These are phyloP conservation scores for Chrysanthemum seticuspe DNA, from an alignment of 129 eudicot genomes.

Conservation along the genomic window DNA sequence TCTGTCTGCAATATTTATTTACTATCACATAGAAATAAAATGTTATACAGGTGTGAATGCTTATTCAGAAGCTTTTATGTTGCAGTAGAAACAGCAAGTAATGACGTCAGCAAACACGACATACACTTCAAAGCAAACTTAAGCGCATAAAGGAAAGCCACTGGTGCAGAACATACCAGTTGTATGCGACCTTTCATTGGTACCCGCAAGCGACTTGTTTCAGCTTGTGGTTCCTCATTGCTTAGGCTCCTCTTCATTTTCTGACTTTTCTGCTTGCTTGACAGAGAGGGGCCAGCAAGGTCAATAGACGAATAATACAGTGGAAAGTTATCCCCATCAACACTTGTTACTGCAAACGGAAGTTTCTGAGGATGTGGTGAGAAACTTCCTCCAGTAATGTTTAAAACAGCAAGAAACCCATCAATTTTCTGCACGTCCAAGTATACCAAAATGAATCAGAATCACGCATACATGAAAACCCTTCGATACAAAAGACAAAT, in stretches of 20 bases:
- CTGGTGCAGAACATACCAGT: constrained; percentile 49
- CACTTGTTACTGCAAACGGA: constrained; percentile 88
- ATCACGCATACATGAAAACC: background rate
- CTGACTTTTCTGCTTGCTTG: constrained; percentile 43
- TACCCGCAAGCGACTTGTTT: constrained; percentile 63
- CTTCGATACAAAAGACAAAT: background rate
- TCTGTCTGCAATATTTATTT: no score
- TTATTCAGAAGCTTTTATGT: no score
- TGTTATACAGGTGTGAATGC: no score
- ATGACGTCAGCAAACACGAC: background rate
- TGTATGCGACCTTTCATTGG: constrained; percentile 96
- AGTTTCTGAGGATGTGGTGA: constrained; percentile 94
- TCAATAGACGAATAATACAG: constrained; percentile 84
- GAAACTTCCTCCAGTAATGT: constrained; percentile 83
- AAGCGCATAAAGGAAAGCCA: background rate
- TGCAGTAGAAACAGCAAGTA: no score
- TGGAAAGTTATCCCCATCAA: constrained; percentile 83
- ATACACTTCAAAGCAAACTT: background rate
- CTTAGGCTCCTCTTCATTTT: constrained; percentile 59
- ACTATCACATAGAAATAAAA: no score
- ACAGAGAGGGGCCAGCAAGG: constrained; percentile 50
- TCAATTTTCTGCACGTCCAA: constrained; percentile 76
- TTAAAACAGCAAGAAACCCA: constrained; percentile 95
- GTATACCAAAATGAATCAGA: constrained; percentile 6
- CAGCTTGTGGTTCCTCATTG: constrained; percentile 48